Conservation (phyloP, 129 eudicot species). For the Deinandra increscens region DNA sequence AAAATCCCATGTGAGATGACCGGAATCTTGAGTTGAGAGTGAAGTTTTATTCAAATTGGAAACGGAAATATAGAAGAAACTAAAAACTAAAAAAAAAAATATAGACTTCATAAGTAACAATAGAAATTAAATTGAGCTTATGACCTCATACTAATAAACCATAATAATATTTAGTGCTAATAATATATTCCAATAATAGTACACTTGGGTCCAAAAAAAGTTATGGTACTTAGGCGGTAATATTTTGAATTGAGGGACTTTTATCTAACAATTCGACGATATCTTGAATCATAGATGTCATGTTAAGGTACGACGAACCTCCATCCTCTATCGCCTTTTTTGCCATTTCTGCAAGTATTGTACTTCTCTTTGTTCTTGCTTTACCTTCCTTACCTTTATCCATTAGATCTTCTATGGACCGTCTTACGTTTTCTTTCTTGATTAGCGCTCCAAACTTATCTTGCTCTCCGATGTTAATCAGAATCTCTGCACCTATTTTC, state of each 20-base stretch:
- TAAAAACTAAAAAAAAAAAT: too few species aligned
- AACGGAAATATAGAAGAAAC: too few species aligned
- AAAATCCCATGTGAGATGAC: too few species aligned
- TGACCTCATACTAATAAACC: too few species aligned
- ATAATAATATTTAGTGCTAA: too few species aligned
- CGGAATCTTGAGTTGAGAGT: too few species aligned
- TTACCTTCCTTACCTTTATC: slow-evolving; percentile 48
- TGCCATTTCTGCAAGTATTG: slow-evolving; percentile 38
- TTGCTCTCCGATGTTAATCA: slow-evolving; percentile 28
- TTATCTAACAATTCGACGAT: neutral
- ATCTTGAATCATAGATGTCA: slow-evolving; percentile 46
- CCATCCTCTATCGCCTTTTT: slow-evolving; percentile 48
- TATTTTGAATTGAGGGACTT: neutral
- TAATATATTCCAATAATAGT: too few species aligned
- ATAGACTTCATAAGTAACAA: too few species aligned
- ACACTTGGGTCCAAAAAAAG: neutral
- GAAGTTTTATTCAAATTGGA: too few species aligned
- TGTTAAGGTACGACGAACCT: slow-evolving; percentile 51
- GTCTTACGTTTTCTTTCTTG: slow-evolving; percentile 30
- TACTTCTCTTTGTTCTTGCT: slow-evolving; percentile 40
- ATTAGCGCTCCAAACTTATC: slow-evolving; percentile 35
- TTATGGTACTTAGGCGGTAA: neutral
- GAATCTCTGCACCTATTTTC: slow-evolving; percentile 39
- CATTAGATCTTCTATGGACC: slow-evolving; percentile 41
- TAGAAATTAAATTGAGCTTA: too few species aligned